A percentile compares a stretch with the other conserved stretches of the same genome.
Conservation (phyloP, 352 stramenopile species). For the Globisporangium uncinulatum region DNA sequence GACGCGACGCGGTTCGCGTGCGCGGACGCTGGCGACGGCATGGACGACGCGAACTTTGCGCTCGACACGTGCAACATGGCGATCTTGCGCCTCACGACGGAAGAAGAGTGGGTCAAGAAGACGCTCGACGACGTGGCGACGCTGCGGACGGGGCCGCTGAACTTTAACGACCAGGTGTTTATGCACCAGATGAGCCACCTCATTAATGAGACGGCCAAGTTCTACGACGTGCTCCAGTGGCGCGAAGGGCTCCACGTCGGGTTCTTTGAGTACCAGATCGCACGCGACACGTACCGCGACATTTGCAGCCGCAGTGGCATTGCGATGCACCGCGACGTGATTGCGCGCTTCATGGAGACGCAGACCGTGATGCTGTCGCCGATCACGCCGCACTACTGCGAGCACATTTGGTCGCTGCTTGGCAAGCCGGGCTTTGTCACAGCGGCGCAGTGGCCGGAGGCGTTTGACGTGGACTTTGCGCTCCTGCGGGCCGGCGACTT, state of each 20-base stretch:
- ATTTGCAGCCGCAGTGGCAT: constrained; percentile 85
- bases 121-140: constrained; percentile 81
- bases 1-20: constrained; percentile 97
- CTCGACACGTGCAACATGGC: constrained; percentile 96
- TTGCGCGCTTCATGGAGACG: constrained; percentile 92
- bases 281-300: constrained; percentile 97
- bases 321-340: constrained; percentile 90
- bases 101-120: constrained; percentile 97
- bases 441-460: constrained; percentile 82
- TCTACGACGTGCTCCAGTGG: constrained; percentile 91
- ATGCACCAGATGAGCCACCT: constrained; percentile 97
- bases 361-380: constrained; percentile 94
- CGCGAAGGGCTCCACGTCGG: constrained; percentile 96
- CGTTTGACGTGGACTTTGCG: constrained; percentile 88
- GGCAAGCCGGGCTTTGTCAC: constrained; percentile 91
- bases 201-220: constrained; percentile 86
- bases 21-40: constrained; percentile 95
- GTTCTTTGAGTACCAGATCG: constrained; percentile 99
- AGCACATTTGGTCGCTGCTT: constrained; percentile 91
- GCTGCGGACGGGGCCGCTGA: constrained; percentile 71
- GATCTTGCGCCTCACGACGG: constrained; percentile 96
- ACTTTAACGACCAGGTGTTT: constrained; percentile 94
- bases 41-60: constrained; percentile 99
- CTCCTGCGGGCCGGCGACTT: constrained; percentile 92
- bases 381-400: constrained; percentile 94